phyloP scores from a whole-genome alignment of 495 filamentous ascomycete genomes.

The Talaromyces nanjingensis region DNA sequence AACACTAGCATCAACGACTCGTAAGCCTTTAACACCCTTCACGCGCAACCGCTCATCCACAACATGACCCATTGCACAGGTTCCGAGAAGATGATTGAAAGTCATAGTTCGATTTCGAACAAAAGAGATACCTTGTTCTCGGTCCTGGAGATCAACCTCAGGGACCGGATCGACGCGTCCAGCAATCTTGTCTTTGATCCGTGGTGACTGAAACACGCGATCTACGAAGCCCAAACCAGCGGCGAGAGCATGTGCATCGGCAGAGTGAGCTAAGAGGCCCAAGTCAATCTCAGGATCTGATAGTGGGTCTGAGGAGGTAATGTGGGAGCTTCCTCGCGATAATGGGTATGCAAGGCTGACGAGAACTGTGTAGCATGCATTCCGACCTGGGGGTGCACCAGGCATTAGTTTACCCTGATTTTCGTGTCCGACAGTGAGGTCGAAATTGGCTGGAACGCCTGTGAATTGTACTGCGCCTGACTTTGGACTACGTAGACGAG shows the following conservation, averaged over 20 bases:
- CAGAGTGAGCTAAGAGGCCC: constrained; percentile 24
- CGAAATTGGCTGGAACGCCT: constrained; percentile 1
- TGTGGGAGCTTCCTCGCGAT: constrained; percentile 52
- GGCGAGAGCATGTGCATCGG: constrained; percentile 31
- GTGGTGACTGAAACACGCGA: constrained; percentile 13
- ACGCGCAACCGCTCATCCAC: constrained; percentile 42
- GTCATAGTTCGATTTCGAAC: constrained; percentile 9
- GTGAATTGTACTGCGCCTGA: constrained; percentile 8
- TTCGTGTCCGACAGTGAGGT: background rate
- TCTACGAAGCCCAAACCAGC: constrained; percentile 22
- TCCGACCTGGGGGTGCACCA: background rate
- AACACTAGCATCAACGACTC: constrained; percentile 50
- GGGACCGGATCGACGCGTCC: constrained; percentile 15
- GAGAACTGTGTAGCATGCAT: constrained; percentile 11
- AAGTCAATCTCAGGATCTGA: constrained; percentile 25
- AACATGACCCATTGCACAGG: constrained; percentile 49
- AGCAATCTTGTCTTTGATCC: constrained; percentile 14
- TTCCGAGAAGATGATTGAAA: constrained; percentile 32
- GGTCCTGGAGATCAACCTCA: constrained; percentile 16
- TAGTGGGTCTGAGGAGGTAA: constrained; percentile 26
- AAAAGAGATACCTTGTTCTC: constrained; percentile 7
- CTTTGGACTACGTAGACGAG: constrained; percentile 5
- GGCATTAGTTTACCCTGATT: background rate
- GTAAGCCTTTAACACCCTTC: constrained; percentile 37
- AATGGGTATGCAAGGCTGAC: constrained; percentile 26